phyloP scores from a whole-genome alignment of 2,329 filamentous ascomycete species.

The Ophiosphaerella narmari region DNA sequence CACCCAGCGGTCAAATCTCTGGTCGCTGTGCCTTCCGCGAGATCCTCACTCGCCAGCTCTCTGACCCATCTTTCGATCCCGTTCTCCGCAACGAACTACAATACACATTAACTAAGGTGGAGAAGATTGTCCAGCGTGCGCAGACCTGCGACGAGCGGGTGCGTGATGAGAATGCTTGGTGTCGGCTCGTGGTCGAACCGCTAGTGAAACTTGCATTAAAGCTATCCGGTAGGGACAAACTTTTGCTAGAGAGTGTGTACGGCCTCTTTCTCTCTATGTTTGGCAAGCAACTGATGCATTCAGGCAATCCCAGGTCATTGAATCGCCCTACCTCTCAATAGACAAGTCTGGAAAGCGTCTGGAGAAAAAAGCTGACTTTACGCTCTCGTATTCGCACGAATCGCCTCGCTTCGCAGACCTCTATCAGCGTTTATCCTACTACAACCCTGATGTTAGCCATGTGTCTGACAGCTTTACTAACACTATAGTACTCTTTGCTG shows the following conservation, averaged over 20 bases:
- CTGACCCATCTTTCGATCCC: not conserved
- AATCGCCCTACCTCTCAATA: too few relatives aligned
- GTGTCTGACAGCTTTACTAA: not conserved
- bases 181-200: conserved; percentile 9
- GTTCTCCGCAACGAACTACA: not conserved
- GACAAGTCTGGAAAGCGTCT: too few relatives aligned
- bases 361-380: too few relatives aligned
- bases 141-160: conserved; percentile 3
- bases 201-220: conserved; percentile 9
- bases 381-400: too few relatives aligned
- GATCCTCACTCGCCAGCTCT: not conserved
- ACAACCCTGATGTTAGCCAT: too few relatives aligned
- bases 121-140: conserved; percentile 2
- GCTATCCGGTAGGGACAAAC: conserved; percentile 8
- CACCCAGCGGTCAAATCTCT: too few relatives aligned
- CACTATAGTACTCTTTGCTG: conserved; percentile 9
- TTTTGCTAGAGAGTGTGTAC: conserved; percentile 2
- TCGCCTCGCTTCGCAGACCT: too few relatives aligned
- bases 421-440: too few relatives aligned
- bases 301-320: too few relatives aligned
- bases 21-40: too few relatives aligned
- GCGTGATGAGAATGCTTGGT: conserved; percentile 17
- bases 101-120: conserved; percentile 14
- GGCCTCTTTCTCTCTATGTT: too few relatives aligned
- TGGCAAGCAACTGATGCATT: too few relatives aligned